A percentile compares a stretch with the other conserved stretches of the same genome.
Evolutionary conservation across 805 yeast species (phyloP).

Genomic region (Soucietia sequanensis): DNA sequence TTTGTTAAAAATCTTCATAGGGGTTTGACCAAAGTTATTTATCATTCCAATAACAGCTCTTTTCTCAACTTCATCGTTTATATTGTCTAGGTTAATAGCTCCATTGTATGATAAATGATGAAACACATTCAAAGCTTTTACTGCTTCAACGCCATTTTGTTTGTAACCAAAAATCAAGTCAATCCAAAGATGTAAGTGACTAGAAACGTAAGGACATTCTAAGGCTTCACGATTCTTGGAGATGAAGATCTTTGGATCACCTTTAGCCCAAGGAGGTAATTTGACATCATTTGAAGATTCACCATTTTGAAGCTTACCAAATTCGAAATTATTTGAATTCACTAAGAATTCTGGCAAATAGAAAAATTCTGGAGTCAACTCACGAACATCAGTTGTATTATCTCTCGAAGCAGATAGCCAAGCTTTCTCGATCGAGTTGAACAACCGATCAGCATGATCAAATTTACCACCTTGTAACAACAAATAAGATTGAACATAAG

Average conservation of each 20-base stretch:
- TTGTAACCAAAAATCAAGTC: conserved; percentile 80
- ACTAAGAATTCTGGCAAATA: conserved; percentile 75
- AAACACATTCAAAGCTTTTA: conserved; percentile 69
- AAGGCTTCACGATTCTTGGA: conserved; percentile 77
- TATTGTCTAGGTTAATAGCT: conserved; percentile 71
- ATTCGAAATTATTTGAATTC: conserved; percentile 64
- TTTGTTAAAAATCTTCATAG: conserved; percentile 63
- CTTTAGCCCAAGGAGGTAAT: conserved; percentile 82
- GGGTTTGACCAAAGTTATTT: conserved; percentile 92
- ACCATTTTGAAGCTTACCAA: conserved; percentile 67
- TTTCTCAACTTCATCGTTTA: conserved; percentile 70
- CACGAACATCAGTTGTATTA: conserved; percentile 85
- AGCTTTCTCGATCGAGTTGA: conserved; percentile 69
- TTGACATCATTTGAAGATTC: conserved; percentile 61
- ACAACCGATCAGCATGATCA: conserved; percentile 84
- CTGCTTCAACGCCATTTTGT: conserved; percentile 72
- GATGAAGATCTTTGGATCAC: conserved; percentile 72
- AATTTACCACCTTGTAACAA: conserved; percentile 83
- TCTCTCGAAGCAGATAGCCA: conserved; percentile 81
- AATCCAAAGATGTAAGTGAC: conserved; percentile 78
- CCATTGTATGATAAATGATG: conserved; percentile 85
- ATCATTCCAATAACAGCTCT: conserved; percentile 80
- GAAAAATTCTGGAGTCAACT: conserved; percentile 82
- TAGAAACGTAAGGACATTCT: conserved; percentile 78
- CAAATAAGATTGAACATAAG: conserved; percentile 77